Base-by-base conservation (phyloP, 2,329 filamentous ascomycete genomes). In the Amylocarpus encephaloides region DNA sequence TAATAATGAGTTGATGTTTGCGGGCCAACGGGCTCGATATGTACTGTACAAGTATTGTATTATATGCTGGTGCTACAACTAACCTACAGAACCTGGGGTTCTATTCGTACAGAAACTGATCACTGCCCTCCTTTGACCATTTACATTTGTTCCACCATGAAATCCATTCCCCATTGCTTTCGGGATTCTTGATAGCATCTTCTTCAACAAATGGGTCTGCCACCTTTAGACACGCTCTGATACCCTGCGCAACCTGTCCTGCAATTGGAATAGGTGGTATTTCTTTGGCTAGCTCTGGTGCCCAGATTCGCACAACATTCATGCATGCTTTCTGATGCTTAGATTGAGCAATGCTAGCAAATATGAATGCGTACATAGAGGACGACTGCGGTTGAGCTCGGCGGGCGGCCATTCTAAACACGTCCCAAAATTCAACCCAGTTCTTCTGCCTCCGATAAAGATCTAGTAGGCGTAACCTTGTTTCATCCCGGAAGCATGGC, bases 271-370 rank as follows among this genome's bases (percentile, higher is more conserved):
- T 71, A 0, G 70, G 67, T 1, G 76, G 74, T 0, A 71, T 54
- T 61, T 87, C 82, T 42, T 67, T 64, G 15, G 70, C 54, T 78
- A 87, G 83, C 61, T 83, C 79, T 2, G 73, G 71, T n/a, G 79
- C 71, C 61, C 76, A 77, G 53, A 69, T 73, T n/a, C 72, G 73
- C 54, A 79, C 67, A 18, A 70, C 74, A 51, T 71, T 70, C 47
- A 66, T 71, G 63, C 71, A 81, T 54, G 69, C 64, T 43, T 50
- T 59, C 49, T 71, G 66, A 55, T 77, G 68, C 0, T 65, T 59
- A 0, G 73, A 72, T 4, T 68, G 62, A 1, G 75, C 73, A 47
- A 82, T 71, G 26, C 70, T 62, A 12, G 64, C 56, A 61, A 79
- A 84, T 22, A 82, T 67, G 32, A 75, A 67, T 3, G 68, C 64